Evolutionary conservation across 2,329 filamentous ascomycete species (phyloP), one percentile per base, ranked within the genome.

Genomic region (Botrytis pseudocinerea): DNA sequence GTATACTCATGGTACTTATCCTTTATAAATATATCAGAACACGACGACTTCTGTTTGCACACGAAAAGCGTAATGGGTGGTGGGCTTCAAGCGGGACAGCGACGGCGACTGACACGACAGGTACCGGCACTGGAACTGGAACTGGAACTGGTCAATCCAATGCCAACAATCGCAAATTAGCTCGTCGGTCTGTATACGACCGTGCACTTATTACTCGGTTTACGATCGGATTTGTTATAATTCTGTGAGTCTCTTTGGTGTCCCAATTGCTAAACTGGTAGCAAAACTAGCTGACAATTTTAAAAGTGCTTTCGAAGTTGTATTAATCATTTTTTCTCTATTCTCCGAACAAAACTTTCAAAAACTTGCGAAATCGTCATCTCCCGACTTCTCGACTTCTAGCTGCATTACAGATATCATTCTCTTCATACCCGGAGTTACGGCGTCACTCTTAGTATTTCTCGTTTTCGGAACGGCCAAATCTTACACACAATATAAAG

Each of bases 191-290:
- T 40, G 84, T 85, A 16, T 86, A 86, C 75, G 84, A 86, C 75
- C 80, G 79, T 59, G 85, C 84, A 80, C 80, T 86, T 8, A 76
- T 86, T 9, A 79, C 83, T 10, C 83, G 85, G 16, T 86, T 86
- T 74, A 82, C 82, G 2, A 80, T 86, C 20, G 84, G 81, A 2
- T 85, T 85, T 73, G 72, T 83, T 4, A 80, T 84, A 18, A 76
- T 86, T 60, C 79, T 76, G 78, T 80, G 14, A 51, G 44, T 70
- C 32, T 57, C 20, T 38, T 18, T 71, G 18, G n/a, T 16, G 0
- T 6, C 28, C 14, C 25, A 35, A 12, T 14, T 9, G 22, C 38
- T 51, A 28, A 9, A 57, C n/a, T 69, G 10, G n/a, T n/a, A 10
- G 54, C 16, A 60, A 38, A 32, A 68, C 76, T 66, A 76, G 59